Evolutionary conservation across 73 alveolate genomes (phyloP).

Genomic region (Tetrahymena malaccensis): DNA sequence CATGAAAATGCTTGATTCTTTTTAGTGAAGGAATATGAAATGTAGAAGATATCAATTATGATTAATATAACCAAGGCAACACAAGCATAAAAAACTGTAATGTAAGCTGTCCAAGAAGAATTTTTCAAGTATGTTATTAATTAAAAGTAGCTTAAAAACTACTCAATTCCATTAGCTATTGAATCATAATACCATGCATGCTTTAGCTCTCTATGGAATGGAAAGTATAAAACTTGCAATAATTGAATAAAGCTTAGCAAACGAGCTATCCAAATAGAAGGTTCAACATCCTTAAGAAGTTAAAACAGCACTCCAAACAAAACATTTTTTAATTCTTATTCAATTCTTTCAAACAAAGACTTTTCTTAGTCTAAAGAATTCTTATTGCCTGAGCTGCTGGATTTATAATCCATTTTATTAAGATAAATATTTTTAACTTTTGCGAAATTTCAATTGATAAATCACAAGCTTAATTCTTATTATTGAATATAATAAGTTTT

Average conservation of each 20-base stretch:
- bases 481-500: too few relatives aligned
- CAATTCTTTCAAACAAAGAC: conserved; percentile 34
- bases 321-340: conserved; percentile 29
- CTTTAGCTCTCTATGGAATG: conserved; percentile 18
- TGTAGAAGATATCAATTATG: conserved; percentile 42
- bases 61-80: conserved; percentile 21
- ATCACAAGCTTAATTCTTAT: neutral
- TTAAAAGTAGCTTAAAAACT: conserved; percentile 31
- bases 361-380: conserved; percentile 37
- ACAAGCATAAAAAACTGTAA: conserved; percentile 25
- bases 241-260: conserved; percentile 35
- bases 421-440: too few relatives aligned
- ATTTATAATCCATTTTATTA: neutral
- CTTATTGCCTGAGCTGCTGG: neutral
- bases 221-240: conserved; percentile 29
- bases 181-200: conserved; percentile 38
- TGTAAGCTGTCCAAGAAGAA: conserved; percentile 16
- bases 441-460: neutral
- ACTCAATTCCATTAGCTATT: neutral
- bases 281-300: conserved; percentile 43
- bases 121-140: conserved; percentile 21
- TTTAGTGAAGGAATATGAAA: conserved; percentile 31
- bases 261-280: conserved; percentile 36
- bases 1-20: conserved; percentile 39
- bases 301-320: conserved; percentile 35